A percentile compares a stretch with the other conserved stretches of the same genome.
These are phyloP conservation scores for Clarireedia hainanense DNA, from an alignment of 2,329 filamentous ascomycete species.

Conservation along the genomic window DNA sequence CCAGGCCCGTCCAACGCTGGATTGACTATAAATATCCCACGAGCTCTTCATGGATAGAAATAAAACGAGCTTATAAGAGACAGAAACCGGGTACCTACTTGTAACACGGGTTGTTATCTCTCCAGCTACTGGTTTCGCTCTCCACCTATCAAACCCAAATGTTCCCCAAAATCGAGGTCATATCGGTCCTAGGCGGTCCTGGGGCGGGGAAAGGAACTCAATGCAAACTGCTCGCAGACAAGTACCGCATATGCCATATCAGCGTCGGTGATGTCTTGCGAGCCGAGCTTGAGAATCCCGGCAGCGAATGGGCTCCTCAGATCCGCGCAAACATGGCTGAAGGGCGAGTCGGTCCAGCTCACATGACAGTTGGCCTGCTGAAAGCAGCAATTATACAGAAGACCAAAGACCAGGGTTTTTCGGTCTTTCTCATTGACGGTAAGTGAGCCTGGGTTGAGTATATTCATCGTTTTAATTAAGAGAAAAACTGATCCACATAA, in stretches of 20 bases:
- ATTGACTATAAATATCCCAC: too few species aligned
- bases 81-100: too few species aligned
- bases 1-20: too few species aligned
- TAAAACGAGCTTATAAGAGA: too few species aligned
- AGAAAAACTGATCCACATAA: neutral
- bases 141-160: too few species aligned
- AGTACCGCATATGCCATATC: neutral
- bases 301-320: neutral
- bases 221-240: neutral
- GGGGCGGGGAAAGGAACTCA: slow-evolving; percentile 3
- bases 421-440: slow-evolving; percentile 1
- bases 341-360: neutral
- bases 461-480: too few species aligned
- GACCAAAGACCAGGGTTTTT: neutral
- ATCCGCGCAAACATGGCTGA: slow-evolving; percentile 2
- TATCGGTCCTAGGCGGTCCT: neutral
- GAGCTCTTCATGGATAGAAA: too few species aligned
- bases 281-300: neutral
- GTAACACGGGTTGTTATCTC: too few species aligned
- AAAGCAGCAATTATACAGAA: neutral
- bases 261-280: neutral
- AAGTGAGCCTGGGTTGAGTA: neutral
- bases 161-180: neutral
- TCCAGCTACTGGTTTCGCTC: too few species aligned
- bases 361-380: neutral